These are phyloP conservation scores for Trichoderma brevicompactum DNA, from an alignment of 2,329 filamentous ascomycete species.

Conservation along the genomic window DNA sequence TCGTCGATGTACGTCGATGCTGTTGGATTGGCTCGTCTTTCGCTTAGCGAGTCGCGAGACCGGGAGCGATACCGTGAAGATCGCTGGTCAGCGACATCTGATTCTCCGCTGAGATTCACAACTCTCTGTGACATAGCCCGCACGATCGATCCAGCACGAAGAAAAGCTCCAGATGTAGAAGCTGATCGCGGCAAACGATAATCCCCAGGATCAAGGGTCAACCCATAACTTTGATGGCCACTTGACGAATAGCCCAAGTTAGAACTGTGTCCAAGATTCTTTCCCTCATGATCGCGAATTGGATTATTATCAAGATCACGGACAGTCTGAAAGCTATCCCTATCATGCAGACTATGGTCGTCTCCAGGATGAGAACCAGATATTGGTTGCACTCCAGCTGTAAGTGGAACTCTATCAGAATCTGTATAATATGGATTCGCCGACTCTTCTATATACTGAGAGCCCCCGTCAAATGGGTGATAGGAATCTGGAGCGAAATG, in stretches of 20 bases:
- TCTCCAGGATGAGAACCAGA: conserved; percentile 52
- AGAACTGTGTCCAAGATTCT: conserved; percentile 54
- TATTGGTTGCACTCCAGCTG: conserved; percentile 59
- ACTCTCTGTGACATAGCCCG: conserved; percentile 94
- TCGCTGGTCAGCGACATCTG: conserved; percentile 76
- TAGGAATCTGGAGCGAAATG: conserved; percentile 38
- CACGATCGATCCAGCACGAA: conserved; percentile 74
- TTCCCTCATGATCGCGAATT: conserved; percentile 57
- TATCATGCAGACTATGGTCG: conserved; percentile 47
- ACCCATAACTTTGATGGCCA: conserved; percentile 61
- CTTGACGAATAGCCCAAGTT: conserved; percentile 60
- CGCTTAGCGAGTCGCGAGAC: conserved; percentile 51
- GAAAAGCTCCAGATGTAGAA: conserved; percentile 66
- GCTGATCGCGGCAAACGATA: conserved; percentile 63
- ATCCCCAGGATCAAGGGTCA: conserved; percentile 57
- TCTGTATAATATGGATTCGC: conserved; percentile 50
- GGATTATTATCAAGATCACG: conserved; percentile 61
- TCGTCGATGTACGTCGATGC: conserved; percentile 51
- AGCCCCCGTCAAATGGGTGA: conserved; percentile 40
- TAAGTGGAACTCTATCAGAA: conserved; percentile 63
- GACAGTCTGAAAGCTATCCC: conserved; percentile 63
- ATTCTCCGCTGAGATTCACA: conserved; percentile 94
- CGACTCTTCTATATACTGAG: conserved; percentile 43
- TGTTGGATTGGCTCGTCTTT: conserved; percentile 35
- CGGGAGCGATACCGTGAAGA: conserved; percentile 64